Conservation (phyloP, 2,329 filamentous ascomycete species). For the Ophiostoma himal-ulmi region DNA sequence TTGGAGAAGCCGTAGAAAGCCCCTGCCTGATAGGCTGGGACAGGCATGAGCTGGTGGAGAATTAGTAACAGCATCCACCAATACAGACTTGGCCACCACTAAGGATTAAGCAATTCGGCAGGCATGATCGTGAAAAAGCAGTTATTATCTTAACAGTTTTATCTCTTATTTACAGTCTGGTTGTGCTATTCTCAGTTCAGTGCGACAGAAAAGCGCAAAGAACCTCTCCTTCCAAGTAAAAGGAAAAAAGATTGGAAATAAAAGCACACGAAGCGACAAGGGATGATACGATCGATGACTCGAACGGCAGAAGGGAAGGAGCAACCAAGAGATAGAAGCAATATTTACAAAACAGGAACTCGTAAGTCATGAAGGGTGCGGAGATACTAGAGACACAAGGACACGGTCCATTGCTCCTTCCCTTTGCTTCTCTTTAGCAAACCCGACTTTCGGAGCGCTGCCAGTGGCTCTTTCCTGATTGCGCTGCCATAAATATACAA, state of each 20-base stretch:
- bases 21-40: slow-evolving; percentile 5
- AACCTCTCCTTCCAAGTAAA: not conserved
- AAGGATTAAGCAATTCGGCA: slow-evolving; percentile 11
- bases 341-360: slow-evolving; percentile 2
- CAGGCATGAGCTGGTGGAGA: not conserved
- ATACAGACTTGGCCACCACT: not conserved
- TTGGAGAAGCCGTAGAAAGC: not conserved
- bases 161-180: not conserved
- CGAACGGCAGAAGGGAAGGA: slow-evolving; percentile 5
- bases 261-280: not conserved
- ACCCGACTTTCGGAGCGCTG: slow-evolving; percentile 13
- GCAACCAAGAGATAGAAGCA: not conserved
- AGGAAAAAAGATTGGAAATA: not conserved
- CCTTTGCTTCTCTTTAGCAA: not conserved
- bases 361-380: slow-evolving; percentile 2
- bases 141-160: not conserved
- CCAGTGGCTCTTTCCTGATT: slow-evolving; percentile 5
- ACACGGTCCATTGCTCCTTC: slow-evolving; percentile 10
- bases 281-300: not conserved
- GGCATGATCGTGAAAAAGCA: not conserved
- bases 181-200: not conserved
- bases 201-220: not conserved
- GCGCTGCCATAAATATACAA: slow-evolving; percentile 2
- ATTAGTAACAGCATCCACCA: slow-evolving; percentile 14
- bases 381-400: not conserved